Conservation (phyloP, 2,329 filamentous ascomycete species). For the Colletotrichum truncatum region DNA sequence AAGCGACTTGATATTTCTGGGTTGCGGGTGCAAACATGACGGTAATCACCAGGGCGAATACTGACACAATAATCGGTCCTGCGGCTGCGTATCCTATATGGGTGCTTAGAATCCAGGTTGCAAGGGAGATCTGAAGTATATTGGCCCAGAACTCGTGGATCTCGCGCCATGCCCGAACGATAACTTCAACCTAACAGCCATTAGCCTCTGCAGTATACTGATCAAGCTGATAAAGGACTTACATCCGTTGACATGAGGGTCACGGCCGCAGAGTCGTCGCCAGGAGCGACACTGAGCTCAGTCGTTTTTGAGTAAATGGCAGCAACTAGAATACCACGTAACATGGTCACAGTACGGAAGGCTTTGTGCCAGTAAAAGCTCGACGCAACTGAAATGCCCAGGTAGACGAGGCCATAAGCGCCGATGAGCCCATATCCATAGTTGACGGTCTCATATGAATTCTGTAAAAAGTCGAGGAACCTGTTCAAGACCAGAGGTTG, state of each 20-base stretch:
- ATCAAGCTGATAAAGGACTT: constrained; percentile 8
- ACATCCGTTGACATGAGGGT: constrained; percentile 42
- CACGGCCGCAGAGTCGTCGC: constrained; percentile 34
- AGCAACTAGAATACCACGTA: constrained; percentile 37
- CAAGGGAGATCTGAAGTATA: constrained; percentile 43
- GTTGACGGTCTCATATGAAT: constrained; percentile 37
- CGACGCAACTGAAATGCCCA: constrained; percentile 48
- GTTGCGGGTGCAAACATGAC: constrained; percentile 38
- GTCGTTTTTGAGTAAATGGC: constrained; percentile 38
- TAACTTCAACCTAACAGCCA: constrained; percentile 43
- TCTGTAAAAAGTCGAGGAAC: constrained; percentile 42
- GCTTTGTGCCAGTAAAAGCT: constrained; percentile 35
- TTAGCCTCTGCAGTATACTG: neutral
- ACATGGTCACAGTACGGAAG: constrained; percentile 36
- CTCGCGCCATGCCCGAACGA: constrained; percentile 44
- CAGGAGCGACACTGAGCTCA: constrained; percentile 29
- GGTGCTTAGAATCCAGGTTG: constrained; percentile 42
- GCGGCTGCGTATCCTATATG: constrained; percentile 45
- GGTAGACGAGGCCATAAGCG: constrained; percentile 49
- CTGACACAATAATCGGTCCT: constrained; percentile 43
- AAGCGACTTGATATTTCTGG: constrained; percentile 43
- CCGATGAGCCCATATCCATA: constrained; percentile 50
- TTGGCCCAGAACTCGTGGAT: constrained; percentile 49
- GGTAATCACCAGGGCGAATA: constrained; percentile 37
- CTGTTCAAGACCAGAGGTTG: constrained; percentile 47